Evolutionary conservation across 73 alveolate genomes (phyloP).

Genomic region (Breviolum minutum): DNA sequence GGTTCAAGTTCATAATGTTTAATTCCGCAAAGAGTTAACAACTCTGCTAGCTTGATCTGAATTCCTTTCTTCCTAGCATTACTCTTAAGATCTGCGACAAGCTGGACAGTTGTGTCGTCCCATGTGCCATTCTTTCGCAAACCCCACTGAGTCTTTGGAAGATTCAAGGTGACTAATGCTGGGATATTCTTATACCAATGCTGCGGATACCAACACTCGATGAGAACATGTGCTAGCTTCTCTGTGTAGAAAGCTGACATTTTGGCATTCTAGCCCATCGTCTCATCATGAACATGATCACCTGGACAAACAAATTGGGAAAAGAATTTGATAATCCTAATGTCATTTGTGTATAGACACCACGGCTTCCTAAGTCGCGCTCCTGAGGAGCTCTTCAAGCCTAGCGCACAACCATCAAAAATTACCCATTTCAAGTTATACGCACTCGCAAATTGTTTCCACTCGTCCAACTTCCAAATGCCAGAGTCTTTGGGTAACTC

Average conservation of each 20-base stretch:
- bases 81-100: neutral
- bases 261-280: neutral
- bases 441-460: neutral
- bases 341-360: neutral
- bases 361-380: neutral
- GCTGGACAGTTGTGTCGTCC: neutral
- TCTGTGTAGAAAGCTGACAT: neutral
- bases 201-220: conserved; percentile 28
- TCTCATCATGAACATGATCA: neutral
- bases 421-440: neutral
- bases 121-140: conserved; percentile 1
- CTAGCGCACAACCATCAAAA: neutral
- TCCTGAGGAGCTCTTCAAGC: too few species aligned
- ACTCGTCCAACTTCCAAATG: neutral
- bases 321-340: neutral
- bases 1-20: neutral
- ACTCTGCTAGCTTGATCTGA: neutral
- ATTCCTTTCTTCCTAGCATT: neutral
- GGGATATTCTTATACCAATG: neutral
- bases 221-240: neutral
- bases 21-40: neutral
- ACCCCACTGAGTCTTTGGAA: neutral
- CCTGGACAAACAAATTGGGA: neutral
- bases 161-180: neutral
- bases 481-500: neutral